Evolutionary conservation across 2,329 filamentous ascomycete species (phyloP).

Genomic region (Xylaria sp.): DNA sequence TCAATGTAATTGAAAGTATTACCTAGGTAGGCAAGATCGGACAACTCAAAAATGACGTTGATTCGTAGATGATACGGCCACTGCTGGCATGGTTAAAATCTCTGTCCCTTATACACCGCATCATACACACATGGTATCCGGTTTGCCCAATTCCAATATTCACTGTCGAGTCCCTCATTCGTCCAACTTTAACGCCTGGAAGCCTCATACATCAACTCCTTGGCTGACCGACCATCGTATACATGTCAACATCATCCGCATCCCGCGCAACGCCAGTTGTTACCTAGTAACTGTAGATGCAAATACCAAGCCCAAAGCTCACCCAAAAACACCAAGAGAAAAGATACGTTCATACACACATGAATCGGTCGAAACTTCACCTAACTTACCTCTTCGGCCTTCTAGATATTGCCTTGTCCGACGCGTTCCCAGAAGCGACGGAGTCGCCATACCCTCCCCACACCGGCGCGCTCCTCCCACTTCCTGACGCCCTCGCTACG

Average conservation of each 20-base stretch:
- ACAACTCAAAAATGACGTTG: background rate
- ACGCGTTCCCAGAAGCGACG: slow-evolving; percentile 74
- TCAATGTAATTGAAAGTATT: background rate
- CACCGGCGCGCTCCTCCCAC: slow-evolving; percentile 62
- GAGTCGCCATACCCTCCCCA: slow-evolving; percentile 69
- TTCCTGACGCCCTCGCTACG: slow-evolving; percentile 58
- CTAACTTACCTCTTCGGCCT: background rate
- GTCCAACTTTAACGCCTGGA: background rate
- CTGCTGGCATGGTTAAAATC: background rate
- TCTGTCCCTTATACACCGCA: background rate
- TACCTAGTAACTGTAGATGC: slow-evolving; percentile 22
- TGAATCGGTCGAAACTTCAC: background rate
- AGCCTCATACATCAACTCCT: slow-evolving; percentile 3
- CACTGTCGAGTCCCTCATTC: background rate
- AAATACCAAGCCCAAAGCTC: background rate
- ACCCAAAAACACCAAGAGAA: background rate
- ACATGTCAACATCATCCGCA: slow-evolving; percentile 5
- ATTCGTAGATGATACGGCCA: background rate
- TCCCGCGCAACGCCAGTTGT: slow-evolving; percentile 2
- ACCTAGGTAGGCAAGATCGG: background rate
- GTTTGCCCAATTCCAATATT: background rate
- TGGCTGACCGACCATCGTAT: background rate
- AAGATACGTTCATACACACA: slow-evolving; percentile 11
- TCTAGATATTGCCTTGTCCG: slow-evolving; percentile 50
- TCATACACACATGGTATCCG: background rate